These are phyloP conservation scores for Ascochyta clinopodiicola DNA, from an alignment of 2,329 filamentous ascomycete genomes.

Conservation along the genomic window DNA sequence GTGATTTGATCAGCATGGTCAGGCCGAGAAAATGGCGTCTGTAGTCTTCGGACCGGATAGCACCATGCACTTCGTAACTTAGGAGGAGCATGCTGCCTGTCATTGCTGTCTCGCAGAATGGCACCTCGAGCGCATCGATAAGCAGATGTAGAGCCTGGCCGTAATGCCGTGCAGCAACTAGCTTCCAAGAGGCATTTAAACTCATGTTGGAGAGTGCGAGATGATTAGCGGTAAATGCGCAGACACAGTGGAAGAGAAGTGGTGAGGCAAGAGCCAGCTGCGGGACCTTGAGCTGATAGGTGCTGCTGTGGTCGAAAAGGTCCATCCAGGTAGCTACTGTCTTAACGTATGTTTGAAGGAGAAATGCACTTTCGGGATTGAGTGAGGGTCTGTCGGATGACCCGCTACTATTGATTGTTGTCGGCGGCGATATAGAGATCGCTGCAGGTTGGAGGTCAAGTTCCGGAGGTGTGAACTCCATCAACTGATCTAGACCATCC, in stretches of 20 bases:
- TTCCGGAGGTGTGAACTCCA: slow-evolving; percentile 12
- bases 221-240: slow-evolving; percentile 45
- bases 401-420: slow-evolving; percentile 1
- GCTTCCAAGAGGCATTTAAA: slow-evolving; percentile 37
- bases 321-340: slow-evolving; percentile 48
- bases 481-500: slow-evolving; percentile 27
- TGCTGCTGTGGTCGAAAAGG: slow-evolving; percentile 38
- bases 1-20: slow-evolving; percentile 38
- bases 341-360: slow-evolving; percentile 41
- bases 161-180: slow-evolving; percentile 40
- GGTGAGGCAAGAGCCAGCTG: slow-evolving; percentile 37
- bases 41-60: slow-evolving; percentile 38
- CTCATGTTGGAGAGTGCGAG: slow-evolving; percentile 35
- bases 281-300: slow-evolving; percentile 41
- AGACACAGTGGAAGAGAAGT: slow-evolving; percentile 43
- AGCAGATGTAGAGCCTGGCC: slow-evolving; percentile 39
- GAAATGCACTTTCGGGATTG: slow-evolving; percentile 39
- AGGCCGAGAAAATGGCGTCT: slow-evolving; percentile 41
- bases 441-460: slow-evolving; percentile 17
- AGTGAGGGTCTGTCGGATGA: slow-evolving; percentile 21
- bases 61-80: slow-evolving; percentile 43
- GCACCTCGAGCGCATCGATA: slow-evolving; percentile 36
- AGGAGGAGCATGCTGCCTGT: slow-evolving; percentile 45
- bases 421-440: slow-evolving; percentile 21
- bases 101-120: slow-evolving; percentile 36